phyloP scores from a whole-genome alignment of 805 yeast genomes.

The Myxozyma melibiosi region DNA sequence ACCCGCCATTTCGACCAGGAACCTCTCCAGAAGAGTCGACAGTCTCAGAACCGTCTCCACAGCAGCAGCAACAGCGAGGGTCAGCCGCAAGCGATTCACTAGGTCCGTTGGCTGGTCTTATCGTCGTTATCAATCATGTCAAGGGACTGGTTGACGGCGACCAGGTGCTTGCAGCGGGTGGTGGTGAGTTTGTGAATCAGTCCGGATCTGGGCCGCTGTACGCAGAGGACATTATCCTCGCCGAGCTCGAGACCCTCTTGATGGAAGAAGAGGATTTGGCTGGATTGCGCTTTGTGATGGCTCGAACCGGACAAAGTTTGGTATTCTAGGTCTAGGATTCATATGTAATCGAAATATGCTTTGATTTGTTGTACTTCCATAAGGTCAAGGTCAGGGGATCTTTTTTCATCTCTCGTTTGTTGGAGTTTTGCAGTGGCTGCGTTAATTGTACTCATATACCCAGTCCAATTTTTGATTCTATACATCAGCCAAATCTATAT shows the following conservation, averaged over 20 bases:
- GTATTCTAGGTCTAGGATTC: constrained; percentile 21
- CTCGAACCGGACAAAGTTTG: constrained; percentile 27
- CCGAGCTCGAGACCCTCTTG: constrained; percentile 23
- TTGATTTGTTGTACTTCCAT: not conserved
- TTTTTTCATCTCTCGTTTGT: not conserved
- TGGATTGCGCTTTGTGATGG: constrained; percentile 27
- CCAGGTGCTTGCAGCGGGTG: constrained; percentile 6
- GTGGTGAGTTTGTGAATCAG: not conserved
- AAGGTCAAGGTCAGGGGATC: not conserved
- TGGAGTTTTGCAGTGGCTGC: not conserved
- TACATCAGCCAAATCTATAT: too few relatives aligned
- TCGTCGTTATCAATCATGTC: constrained; percentile 31
- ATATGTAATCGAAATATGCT: not conserved
- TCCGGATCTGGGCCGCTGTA: not conserved
- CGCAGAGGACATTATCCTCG: constrained; percentile 14
- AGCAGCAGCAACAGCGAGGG: not conserved
- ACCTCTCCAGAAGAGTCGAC: not conserved
- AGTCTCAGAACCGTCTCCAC: not conserved
- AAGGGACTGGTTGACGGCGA: constrained; percentile 20
- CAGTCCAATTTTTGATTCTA: too few relatives aligned
- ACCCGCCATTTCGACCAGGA: constrained; percentile 3
- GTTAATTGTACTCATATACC: too few relatives aligned
- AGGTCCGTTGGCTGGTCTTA: constrained; percentile 30
- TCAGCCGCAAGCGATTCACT: not conserved
- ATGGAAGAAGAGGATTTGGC: constrained; percentile 30